Evolutionary conservation across 768 basidiomycete genomes (phyloP).

Genomic region (Amanita phalloides): DNA sequence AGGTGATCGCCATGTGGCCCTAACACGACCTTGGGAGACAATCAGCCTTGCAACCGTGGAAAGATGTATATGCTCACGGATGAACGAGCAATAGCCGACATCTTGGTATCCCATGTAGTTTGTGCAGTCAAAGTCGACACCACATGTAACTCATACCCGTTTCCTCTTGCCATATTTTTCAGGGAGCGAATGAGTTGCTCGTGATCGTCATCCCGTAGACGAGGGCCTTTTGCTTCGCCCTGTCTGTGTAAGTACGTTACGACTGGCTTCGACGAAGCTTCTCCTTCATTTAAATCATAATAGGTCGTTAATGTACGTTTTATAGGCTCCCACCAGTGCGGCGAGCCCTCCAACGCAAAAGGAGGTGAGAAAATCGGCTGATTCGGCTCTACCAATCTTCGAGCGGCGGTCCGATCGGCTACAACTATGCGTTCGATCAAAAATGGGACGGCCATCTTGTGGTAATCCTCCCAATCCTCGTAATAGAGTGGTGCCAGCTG

Average conservation of each 20-base stretch:
- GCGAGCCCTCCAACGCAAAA: conserved; percentile 32
- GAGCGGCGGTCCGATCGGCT: conserved; percentile 63
- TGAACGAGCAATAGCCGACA: conserved; percentile 56
- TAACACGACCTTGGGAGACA: conserved; percentile 37
- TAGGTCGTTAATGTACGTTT: conserved; percentile 31
- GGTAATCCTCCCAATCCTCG: conserved; percentile 73
- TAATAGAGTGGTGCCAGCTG: conserved; percentile 53
- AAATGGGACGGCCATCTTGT: conserved; percentile 56
- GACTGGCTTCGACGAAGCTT: conserved; percentile 24
- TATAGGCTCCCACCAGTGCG: conserved; percentile 64
- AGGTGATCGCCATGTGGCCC: conserved; percentile 52
- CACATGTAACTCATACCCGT: conserved; percentile 46
- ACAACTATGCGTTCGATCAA: conserved; percentile 69
- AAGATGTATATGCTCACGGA: conserved; percentile 34
- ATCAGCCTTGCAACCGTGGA: conserved; percentile 3
- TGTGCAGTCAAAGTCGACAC: conserved; percentile 36
- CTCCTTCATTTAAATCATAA: conserved; percentile 22
- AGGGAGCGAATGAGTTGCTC: conserved; percentile 49
- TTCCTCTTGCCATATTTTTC: conserved; percentile 33
- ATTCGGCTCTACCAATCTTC: conserved; percentile 13
- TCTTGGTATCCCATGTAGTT: conserved; percentile 50
- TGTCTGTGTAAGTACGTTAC: conserved; percentile 65
- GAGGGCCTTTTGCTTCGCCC: conserved; percentile 35
- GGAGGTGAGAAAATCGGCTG: conserved; percentile 33
- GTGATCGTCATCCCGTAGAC: conserved; percentile 47